A percentile compares a stretch with the other conserved stretches of the same genome.
These are phyloP conservation scores for Xylaria acuta DNA, from an alignment of 495 filamentous ascomycete genomes.

Conservation along the genomic window DNA sequence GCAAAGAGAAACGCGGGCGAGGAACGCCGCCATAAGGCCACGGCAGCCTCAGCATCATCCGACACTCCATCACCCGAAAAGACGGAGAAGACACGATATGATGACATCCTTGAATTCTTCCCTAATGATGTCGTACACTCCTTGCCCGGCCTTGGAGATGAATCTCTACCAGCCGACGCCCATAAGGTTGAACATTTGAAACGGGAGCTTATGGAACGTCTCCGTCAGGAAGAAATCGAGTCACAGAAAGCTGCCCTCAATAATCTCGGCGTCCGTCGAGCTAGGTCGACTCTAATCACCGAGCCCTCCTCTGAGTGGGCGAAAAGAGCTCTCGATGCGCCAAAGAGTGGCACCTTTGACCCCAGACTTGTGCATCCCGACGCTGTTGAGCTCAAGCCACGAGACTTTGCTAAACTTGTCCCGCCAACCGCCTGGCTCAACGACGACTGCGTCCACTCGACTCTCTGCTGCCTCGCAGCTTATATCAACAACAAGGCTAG, in stretches of 20 bases:
- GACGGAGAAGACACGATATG: slow-evolving; percentile 9
- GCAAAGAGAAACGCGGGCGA: not conserved
- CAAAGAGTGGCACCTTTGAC: slow-evolving; percentile 40
- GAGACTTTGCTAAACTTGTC: slow-evolving; percentile 69
- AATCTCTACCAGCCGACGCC: slow-evolving; percentile 23
- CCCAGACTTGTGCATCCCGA: slow-evolving; percentile 45
- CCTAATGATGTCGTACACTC: slow-evolving; percentile 34
- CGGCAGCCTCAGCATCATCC: not conserved
- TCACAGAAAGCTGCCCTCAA: slow-evolving; percentile 27
- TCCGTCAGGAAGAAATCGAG: slow-evolving; percentile 31
- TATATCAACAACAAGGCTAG: slow-evolving; percentile 60
- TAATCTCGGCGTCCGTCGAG: slow-evolving; percentile 34
- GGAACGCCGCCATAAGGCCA: not conserved
- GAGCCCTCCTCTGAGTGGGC: slow-evolving; percentile 43
- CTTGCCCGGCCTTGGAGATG: slow-evolving; percentile 34
- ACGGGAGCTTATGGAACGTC: slow-evolving; percentile 32
- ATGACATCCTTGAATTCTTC: slow-evolving; percentile 34
- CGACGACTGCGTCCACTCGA: slow-evolving; percentile 79
- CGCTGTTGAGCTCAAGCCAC: slow-evolving; percentile 61
- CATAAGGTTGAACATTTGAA: slow-evolving; percentile 33
- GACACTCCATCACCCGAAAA: not conserved
- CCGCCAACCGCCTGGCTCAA: slow-evolving; percentile 71
- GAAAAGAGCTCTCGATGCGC: slow-evolving; percentile 27
- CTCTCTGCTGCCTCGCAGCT: slow-evolving; percentile 65
- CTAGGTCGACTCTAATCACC: slow-evolving; percentile 36